These are phyloP conservation scores for Backusella circina DNA, from an alignment of 192 early-diverging fungal genomes.

Conservation along the genomic window DNA sequence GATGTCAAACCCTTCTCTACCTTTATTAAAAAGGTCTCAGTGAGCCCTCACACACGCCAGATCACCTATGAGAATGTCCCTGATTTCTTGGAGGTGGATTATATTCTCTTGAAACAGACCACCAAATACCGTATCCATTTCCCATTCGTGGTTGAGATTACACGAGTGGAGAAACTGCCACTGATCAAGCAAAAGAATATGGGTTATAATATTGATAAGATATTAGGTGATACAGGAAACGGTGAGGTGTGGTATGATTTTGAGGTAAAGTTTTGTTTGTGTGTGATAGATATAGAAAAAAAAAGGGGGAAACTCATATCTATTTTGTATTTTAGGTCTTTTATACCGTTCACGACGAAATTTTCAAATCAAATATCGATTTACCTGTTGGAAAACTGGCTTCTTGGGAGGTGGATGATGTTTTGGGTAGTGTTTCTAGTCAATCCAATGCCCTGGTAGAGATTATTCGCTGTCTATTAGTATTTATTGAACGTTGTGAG, in stretches of 20 bases:
- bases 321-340: conserved; percentile 8
- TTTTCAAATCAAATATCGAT: conserved; percentile 24
- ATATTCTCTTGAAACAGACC: conserved; percentile 27
- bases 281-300: too few species aligned
- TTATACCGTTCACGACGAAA: conserved; percentile 10
- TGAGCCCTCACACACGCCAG: conserved; percentile 6
- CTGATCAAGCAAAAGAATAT: conserved; percentile 13
- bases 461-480: conserved; percentile 28
- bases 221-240: conserved; percentile 22
- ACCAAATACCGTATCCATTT: conserved; percentile 33
- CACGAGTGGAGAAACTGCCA: conserved; percentile 29
- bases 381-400: conserved; percentile 28
- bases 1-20: conserved; percentile 42
- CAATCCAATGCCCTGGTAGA: conserved; percentile 17
- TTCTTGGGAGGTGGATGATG: conserved; percentile 34
- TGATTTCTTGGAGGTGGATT: conserved; percentile 31
- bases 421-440: conserved; percentile 24
- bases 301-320: too few species aligned
- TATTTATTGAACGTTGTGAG: conserved; percentile 34
- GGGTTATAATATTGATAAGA: conserved; percentile 21
- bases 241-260: conserved; percentile 32
- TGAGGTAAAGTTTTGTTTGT: conserved; percentile 22
- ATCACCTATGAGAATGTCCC: conserved; percentile 39
- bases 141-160: conserved; percentile 40
- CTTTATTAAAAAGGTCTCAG: conserved; percentile 40